Percentiles rank a stretch among this genome's conserved stretches.
Conservation (phyloP, 1,139 yeast genomes). For the Starmera stellimalicola region DNA sequence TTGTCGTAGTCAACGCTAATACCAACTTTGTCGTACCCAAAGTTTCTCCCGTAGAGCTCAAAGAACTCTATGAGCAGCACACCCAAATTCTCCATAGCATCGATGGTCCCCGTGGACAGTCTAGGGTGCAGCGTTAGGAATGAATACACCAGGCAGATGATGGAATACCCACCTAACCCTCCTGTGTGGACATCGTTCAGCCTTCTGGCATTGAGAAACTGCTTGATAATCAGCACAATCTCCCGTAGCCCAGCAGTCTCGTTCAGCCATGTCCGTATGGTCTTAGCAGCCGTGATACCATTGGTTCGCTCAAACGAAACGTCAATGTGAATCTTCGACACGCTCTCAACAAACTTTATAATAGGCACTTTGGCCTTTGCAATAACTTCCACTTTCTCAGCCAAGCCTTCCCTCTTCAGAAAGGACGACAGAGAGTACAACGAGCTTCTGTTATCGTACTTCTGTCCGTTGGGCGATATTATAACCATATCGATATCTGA, state of each 20-base stretch:
- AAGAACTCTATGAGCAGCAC: slow-evolving; percentile 85
- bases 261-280: slow-evolving; percentile 67
- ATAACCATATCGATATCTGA: slow-evolving; percentile 96
- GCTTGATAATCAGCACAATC: slow-evolving; percentile 76
- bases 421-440: slow-evolving; percentile 70
- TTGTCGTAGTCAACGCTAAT: slow-evolving; percentile 46
- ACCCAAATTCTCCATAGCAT: slow-evolving; percentile 72
- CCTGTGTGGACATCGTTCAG: slow-evolving; percentile 93
- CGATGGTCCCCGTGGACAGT: slow-evolving; percentile 55
- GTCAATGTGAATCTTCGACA: slow-evolving; percentile 71
- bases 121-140: slow-evolving; percentile 79
- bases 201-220: slow-evolving; percentile 70
- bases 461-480: slow-evolving; percentile 54
- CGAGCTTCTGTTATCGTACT: slow-evolving; percentile 40
- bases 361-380: slow-evolving; percentile 94
- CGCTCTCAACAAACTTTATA: slow-evolving; percentile 78
- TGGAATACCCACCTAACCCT: slow-evolving; percentile 92
- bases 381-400: slow-evolving; percentile 73
- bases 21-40: slow-evolving; percentile 76
- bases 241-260: slow-evolving; percentile 78
- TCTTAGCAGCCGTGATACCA: slow-evolving; percentile 78
- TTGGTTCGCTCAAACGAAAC: slow-evolving; percentile 84
- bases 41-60: slow-evolving; percentile 89
- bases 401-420: slow-evolving; percentile 53
- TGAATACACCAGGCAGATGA: slow-evolving; percentile 79